Percentiles rank a stretch among this genome's conserved stretches.
Conservation (phyloP, 192 early-diverging fungal species). For the Neocallimastix lanati region DNA sequence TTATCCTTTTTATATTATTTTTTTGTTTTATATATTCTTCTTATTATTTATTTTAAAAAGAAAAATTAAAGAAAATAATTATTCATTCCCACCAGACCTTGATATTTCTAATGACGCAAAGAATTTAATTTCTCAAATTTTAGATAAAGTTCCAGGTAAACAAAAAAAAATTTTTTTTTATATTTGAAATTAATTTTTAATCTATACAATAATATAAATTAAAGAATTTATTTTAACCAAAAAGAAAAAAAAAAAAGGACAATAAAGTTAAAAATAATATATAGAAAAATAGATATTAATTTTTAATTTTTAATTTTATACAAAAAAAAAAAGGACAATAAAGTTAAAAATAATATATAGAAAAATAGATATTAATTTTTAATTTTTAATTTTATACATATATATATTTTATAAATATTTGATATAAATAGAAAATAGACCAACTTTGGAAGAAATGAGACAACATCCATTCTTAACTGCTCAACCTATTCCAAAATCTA, state of each 20-base stretch:
- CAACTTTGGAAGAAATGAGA: slow-evolving; percentile 22
- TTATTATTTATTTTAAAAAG: no score
- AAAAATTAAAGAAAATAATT: slow-evolving; percentile 46
- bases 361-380: no score
- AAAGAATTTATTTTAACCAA: no score
- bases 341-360: background rate
- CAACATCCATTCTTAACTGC: slow-evolving; percentile 18
- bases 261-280: background rate
- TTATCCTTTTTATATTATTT: no score
- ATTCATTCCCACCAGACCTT: slow-evolving; percentile 50
- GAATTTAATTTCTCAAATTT: slow-evolving; percentile 44
- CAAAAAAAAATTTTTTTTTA: slow-evolving; percentile 3
- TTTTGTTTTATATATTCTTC: background rate
- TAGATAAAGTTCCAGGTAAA: slow-evolving; percentile 41
- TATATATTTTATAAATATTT: background rate
- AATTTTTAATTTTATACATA: no score
- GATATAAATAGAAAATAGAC: slow-evolving; percentile 13
- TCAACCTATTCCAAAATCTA: background rate
- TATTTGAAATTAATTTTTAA: no score
- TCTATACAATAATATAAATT: no score
- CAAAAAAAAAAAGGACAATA: background rate
- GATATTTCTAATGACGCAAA: slow-evolving; percentile 39
- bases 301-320: no score
- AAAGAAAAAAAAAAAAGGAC: background rate
- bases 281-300: background rate